Evolutionary conservation across 495 filamentous ascomycete genomes (phyloP), one percentile per base, ranked within the genome.

Genomic region (Bathelium albidoporum): DNA sequence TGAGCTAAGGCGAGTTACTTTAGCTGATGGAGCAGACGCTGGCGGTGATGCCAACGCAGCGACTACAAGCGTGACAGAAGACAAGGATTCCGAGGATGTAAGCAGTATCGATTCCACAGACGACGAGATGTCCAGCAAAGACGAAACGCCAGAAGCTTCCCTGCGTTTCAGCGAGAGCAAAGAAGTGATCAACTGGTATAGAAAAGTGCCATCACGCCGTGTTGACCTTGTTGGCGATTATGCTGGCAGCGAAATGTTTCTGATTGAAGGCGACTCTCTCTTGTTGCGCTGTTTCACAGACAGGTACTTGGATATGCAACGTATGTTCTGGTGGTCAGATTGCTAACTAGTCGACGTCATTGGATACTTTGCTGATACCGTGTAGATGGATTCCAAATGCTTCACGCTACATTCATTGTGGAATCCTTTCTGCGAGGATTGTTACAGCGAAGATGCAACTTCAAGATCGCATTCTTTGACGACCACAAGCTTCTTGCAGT

Each of bases 251-350:
- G 88, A 89, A 63, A 76, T 85, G 0, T 90, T 90, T 73, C 70
- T 89, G 10, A 77, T 92, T 43, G 85, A 92, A 65, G 88, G 88
- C 1, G 88, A 92, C 62, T 87, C 87, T 0, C 74, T 91, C 11
- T 73, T 92, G 1, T 73, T 83, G 14, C 70, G 85, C 41, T 85
- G 80, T 66, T 81, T 91, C 43, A 73, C 77, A 20, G 79, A 88
- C 62, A 49, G 75, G 1, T 71, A 78, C 32, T 78, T 91, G 2
- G 85, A 92, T 66, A 85, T 89, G 62, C 64, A 78, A 32, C 70
- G 81, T 81, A 67, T 59, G 69, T 72, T 10, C 9, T 49, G 41
- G 43, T 31, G 14, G 26, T 59, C n/a, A 28, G 24, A 14, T 59
- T 5, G 16, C 22, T 29, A 28, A n/a, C n/a, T n/a, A n/a, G n/a